Base-by-base conservation (phyloP, 179 eudicot species). In the Beta corolliflora region DNA sequence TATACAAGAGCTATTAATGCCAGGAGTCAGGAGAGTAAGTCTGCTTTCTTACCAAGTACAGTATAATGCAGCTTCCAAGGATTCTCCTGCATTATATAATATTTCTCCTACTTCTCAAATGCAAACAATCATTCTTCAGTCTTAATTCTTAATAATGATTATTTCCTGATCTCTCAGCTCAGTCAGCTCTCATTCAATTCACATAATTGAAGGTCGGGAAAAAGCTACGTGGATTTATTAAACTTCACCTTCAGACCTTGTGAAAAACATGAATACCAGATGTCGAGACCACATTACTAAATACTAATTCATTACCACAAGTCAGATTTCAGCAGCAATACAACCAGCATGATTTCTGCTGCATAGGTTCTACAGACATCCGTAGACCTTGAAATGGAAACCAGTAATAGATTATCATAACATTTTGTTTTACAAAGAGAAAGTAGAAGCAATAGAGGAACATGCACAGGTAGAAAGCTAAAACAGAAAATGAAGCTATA, bases 371-470 rank as follows among this genome's bases (percentile, higher is more conserved):
- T 7, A 7, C 54, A 21, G 53, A 44, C 9, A 70, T 45, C 53
- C 25, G 45, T 44, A 69, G 45, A 19, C 14, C 48, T 3, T 16
- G 16, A 13, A 45, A 18, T 44, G 4, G n/a, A 70, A 7, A 45
- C 25, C 54, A 70, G 73, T 70, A 44, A 18, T 18, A 46, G 7
- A 59, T 69, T 19, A 5, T 64, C 13, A 14, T 54, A 64, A 45
- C 41, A 54, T 25, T 73, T 81, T 73, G 25, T 19, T 11, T 76
- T 44, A 81, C 52, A 61, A 81, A 29, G 21, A 73, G 73, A 23
- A 4, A 73, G 45, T 11, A 77, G 25, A 86, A 48, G 4, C 41
- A 56, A 29, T 54, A 12, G 41, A 65, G 44, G 25, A 77, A 54
- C n/a, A 79, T 67, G 56, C 44, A 75, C 19, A 61, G 19, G 46